Base-by-base conservation (phyloP, 768 basidiomycete genomes). In the Boletus bicolor region DNA sequence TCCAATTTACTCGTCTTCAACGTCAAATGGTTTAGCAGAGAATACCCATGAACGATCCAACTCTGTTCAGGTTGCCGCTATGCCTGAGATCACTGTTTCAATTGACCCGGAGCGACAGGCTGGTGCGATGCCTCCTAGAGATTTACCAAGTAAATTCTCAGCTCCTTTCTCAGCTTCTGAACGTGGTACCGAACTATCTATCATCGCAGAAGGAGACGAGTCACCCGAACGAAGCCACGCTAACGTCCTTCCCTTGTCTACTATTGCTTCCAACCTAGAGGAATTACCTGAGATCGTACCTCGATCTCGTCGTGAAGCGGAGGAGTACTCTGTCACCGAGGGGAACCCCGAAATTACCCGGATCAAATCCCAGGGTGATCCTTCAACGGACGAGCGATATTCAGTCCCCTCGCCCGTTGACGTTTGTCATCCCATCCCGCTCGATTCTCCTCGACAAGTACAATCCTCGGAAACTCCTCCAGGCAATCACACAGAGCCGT, bases 151-250 rank as follows among this genome's bases (percentile, higher is more conserved):
- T 34, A 51, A 55, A 54, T 44, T 51, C 12, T 56, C 46, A 35
- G 30, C 28, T 4, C 52, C 53, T 26, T 51, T 57, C 30, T 26
- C 34, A 69, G 74, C 35, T 73, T 68, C 50, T 30, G 61, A 64
- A n/a, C 59, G 41, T 15, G 57, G 55, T 37, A 78, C 76, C 42
- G 80, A 84, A 49, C 69, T 91, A 36, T 90, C 87, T 30, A 77
- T 86, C 51, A 89, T 89, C 52, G 82, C 79, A 0, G 88, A 89
- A 71, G 87, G 82, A 50, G 88, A 91, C 46, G 84, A 88, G 62
- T 74, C 73, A 3, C 68, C 68, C 5, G 85, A 88, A 52, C 68
- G 68, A 36, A 69, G 63, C 60, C 48, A 37, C 51, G 38, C 36
- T 32, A 47, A 51, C 35, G 41, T 32, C 15, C 43, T 38, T 32